Base-by-base conservation (phyloP, 1,284 basidiomycete genomes). In the Trichosporon sp. region DNA sequence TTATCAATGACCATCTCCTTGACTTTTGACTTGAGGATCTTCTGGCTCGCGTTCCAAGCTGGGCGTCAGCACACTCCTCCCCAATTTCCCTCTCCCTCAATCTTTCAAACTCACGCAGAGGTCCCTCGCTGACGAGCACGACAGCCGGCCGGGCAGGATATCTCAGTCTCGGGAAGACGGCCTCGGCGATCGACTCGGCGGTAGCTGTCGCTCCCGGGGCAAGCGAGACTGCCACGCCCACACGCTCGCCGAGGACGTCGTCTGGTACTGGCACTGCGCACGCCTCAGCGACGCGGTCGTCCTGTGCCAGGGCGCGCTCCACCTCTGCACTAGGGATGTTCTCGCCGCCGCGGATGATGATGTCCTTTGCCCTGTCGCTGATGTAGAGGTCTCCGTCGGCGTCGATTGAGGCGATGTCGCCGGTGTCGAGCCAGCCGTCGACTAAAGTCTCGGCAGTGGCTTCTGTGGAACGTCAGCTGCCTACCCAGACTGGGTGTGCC, bases 321-420 rank as follows among this genome's bases (percentile, higher is more conserved):
- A 79, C 71, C 49, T 77, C 75, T 1, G 71, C 65, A 4, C 72
- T 74, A 1, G 75, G 73, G 34, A 68, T 62, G 60, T 79, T 79
- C 65, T 79, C 77, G 10, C 77, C 77, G 21, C 77, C 77, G 2
- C 77, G 74, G 37, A 79, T 77, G 49, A 79, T 79, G 37, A 79
- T 71, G 64, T 79, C 77, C 60, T 69, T 69, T 14, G 60, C 61
- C 19, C 77, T 61, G 64, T 78, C 77, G 56, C 70, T 67, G 64
- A 78, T 73, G 61, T 72, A 73, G 29, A 78, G 54, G 65, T 73
- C 75, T 1, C 73, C 75, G 4, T 77, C 73, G 16, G 66, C 64
- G 58, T 78, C 77, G n/a, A 77, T 56, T 44, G 56, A 67, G 3
- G 68, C 77, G 13, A 73, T 68, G 70, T 78, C 77, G 23, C 77